Evolutionary conservation across 116 monocot species (phyloP), one percentile per base, ranked within the genome.

Genomic region (Zostera marina): DNA sequence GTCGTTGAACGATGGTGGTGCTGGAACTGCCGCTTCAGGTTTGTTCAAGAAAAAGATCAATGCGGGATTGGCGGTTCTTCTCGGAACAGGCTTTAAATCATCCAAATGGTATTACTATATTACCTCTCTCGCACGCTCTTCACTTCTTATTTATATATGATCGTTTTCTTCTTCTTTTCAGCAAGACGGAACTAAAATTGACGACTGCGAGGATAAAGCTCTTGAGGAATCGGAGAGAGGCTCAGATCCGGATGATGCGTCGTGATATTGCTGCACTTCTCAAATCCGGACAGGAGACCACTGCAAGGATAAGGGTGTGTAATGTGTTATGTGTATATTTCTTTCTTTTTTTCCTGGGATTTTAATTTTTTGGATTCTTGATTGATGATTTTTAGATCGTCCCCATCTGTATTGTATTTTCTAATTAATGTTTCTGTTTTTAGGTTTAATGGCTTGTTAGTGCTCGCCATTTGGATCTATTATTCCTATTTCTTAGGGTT

Each of bases 241-340:
- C 55, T 42, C 77, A 73, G 57, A 67, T 91, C 48, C 64, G 74
- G 52, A 76, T 82, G 75, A 85, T 91, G 91, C 62, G 79, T 47
- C 78, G 81, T 59, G 90, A 91, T 56, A 66, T 91, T 41, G 81
- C 85, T 41, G 16, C 52, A 63, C 79, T 91, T 22, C 76, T 91
- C 24, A 66, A 70, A 24, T 69, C 73, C 39, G 67, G 72, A 8
- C 81, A 73, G 53, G 84, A 85, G 16, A 76, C 78, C 49, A 91
- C 81, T 10, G 90, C 90, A 0, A 73, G 81, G 54, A 91, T 61
- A 26, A 46, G 61, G 61, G 61, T n/a, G n/a, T n/a, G n/a, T n/a
- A n/a, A n/a, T n/a, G n/a, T n/a, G n/a, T n/a, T n/a, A n/a, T n/a
- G n/a, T n/a, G n/a, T 61, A 46, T 20, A 26, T 24, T 9, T 58